Conservation (phyloP, 2,329 filamentous ascomycete species). For the Lomentospora prolificans region DNA sequence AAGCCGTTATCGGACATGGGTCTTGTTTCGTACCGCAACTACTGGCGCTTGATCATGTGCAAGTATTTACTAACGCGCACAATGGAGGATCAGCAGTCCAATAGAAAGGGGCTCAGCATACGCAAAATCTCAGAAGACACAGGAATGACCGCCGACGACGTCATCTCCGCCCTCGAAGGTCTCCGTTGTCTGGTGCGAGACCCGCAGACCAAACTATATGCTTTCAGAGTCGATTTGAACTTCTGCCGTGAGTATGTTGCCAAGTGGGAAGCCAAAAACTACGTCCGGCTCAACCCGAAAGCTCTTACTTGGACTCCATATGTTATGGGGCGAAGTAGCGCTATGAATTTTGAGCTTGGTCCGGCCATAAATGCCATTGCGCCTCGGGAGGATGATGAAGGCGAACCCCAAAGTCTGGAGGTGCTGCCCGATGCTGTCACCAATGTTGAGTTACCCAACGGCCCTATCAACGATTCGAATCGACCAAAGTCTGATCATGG, state of each 20-base stretch:
- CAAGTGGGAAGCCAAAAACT: conserved; percentile 82
- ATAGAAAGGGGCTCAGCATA: conserved; percentile 41
- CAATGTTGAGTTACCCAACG: conserved; percentile 1
- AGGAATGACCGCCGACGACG: conserved; percentile 92
- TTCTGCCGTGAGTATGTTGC: conserved; percentile 82
- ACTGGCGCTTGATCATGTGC: conserved; percentile 87
- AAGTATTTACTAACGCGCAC: conserved; percentile 61
- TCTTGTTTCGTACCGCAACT: conserved; percentile 91
- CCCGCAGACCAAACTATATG: conserved; percentile 79
- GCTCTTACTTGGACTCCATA: conserved; percentile 92
- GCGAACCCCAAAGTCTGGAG: conserved; percentile 12
- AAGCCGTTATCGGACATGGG: conserved; percentile 98
- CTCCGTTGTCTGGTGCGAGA: conserved; percentile 83
- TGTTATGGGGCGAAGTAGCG: conserved; percentile 82
- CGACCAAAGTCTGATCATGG: neutral
- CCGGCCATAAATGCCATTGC: conserved; percentile 79
- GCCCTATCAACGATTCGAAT: conserved; percentile 8
- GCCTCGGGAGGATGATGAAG: conserved; percentile 66
- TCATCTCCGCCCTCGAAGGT: conserved; percentile 86
- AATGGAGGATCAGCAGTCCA: conserved; percentile 21
- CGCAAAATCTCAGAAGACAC: conserved; percentile 74
- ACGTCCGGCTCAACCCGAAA: conserved; percentile 72
- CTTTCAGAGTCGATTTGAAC: conserved; percentile 72
- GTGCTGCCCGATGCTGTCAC: conserved; percentile 1
- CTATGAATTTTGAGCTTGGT: conserved; percentile 73